Evolutionary conservation across 2,329 filamentous ascomycete species (phyloP).

Genomic region (Nemania abortiva): DNA sequence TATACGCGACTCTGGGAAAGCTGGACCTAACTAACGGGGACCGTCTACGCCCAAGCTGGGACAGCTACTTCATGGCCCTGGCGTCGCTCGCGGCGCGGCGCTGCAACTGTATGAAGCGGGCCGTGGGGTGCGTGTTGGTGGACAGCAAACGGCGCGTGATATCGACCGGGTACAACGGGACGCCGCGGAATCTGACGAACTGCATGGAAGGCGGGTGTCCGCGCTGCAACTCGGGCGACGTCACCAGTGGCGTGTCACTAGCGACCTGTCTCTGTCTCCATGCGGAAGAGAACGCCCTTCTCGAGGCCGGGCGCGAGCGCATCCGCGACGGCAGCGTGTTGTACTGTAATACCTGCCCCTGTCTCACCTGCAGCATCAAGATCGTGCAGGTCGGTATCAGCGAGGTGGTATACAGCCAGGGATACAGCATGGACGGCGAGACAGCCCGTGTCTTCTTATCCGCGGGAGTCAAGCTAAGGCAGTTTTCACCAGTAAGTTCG

Average conservation of each 20-base stretch:
- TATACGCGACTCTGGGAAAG: slow-evolving; percentile 78
- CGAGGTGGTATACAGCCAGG: slow-evolving; percentile 94
- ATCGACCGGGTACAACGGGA: slow-evolving; percentile 97
- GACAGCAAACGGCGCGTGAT: slow-evolving; percentile 84
- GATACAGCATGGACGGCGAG: slow-evolving; percentile 93
- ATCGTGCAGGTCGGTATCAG: slow-evolving; percentile 96
- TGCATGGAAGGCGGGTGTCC: slow-evolving; percentile 93
- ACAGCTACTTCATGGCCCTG: slow-evolving; percentile 98
- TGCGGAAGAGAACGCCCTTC: slow-evolving; percentile 94
- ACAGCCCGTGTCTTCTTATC: slow-evolving; percentile 85
- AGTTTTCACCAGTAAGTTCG: slow-evolving; percentile 83
- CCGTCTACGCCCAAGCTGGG: slow-evolving; percentile 90
- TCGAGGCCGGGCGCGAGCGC: slow-evolving; percentile 92
- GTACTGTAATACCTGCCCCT: slow-evolving; percentile 97
- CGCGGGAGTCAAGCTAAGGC: slow-evolving; percentile 85
- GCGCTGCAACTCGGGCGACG: slow-evolving; percentile 83
- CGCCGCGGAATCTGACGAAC: slow-evolving; percentile 88
- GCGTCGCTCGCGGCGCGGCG: slow-evolving; percentile 89
- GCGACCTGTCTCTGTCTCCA: slow-evolving; percentile 96
- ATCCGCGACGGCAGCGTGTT: slow-evolving; percentile 85
- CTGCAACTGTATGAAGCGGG: slow-evolving; percentile 97
- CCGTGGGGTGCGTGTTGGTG: slow-evolving; percentile 94
- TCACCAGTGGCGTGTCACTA: slow-evolving; percentile 76
- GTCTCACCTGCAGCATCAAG: slow-evolving; percentile 97
- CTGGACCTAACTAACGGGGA: slow-evolving; percentile 83